Evolutionary conservation across 495 filamentous ascomycete genomes (phyloP), one percentile per base, ranked within the genome.

Genomic region (Hypoxylon lenormandii): DNA sequence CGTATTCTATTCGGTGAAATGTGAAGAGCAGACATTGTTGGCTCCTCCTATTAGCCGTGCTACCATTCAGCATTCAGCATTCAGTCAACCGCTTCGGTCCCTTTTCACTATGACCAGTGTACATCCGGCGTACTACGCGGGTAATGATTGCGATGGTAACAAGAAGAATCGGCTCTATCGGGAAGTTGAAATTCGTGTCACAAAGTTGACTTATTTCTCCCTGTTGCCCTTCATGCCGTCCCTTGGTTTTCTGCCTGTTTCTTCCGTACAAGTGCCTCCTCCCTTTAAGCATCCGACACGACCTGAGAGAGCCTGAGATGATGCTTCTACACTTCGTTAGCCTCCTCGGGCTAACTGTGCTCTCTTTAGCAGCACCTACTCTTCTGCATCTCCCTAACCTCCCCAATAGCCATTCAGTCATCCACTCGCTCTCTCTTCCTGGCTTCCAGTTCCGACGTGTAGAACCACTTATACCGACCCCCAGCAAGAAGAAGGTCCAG

Each of bases 401-500:
- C 19, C 21, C 21, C 7, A 6, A 21, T 7, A 16, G 5, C 6
- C 0, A 26, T 22, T 36, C n/a, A 1, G 43, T 64, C 16, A 15
- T 50, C 21, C 40, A 57, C 4, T 64, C 61, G 5, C 61, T 64
- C 23, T 57, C 61, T 15, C 30, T 56, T 30, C 61, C 61, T 5
- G 61, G 61, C 1, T 56, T 64, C 16, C 61, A 51, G 38, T 64
- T 64, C 15, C 61, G 61, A 8, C 61, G 46, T 13, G 61, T 47
- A 30, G 37, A 48, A 18, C 47, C 54, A 13, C 15, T 54, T 10
- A 23, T 18, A n/a, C n/a, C 42, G 11, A 4, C n/a, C 5, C 15
- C 50, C 26, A 28, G 30, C 37, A 33, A 64, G 21, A 57, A 28
- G 22, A 64, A 57, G 52, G 16, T 69, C n/a, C 58, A 58, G 33